Base-by-base conservation (phyloP, 2,329 filamentous ascomycete genomes). In the Aspergillus floridensis region DNA sequence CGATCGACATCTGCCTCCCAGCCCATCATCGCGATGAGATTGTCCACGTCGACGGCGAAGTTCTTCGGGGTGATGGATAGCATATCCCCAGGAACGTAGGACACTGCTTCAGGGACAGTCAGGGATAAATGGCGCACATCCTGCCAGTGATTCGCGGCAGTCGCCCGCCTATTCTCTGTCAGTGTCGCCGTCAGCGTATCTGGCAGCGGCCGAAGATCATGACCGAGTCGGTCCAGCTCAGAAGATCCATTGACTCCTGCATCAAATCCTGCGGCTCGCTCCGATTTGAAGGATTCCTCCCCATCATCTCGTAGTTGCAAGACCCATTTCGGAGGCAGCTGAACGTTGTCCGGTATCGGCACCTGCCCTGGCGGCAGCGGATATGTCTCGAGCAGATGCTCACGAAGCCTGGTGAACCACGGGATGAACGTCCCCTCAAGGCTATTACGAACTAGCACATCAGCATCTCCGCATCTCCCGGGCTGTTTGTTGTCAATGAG, bases 21-120 rank as follows among this genome's bases (percentile, higher is more conserved):
- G 4, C 77, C 81, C 90, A 96, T 95, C 49, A 92, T 81, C 4
- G 85, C 76, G 60, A 98, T 87, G 57, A 99, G 83, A 22, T 83
- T 80, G 55, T 92, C 80, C n/a, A 95, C 93, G 68, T 98, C 93
- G 7, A 81, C 77, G 0, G 89, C 82, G 62, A 92, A 93, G 74
- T 97, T 98, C 71, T 93, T 93, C 4, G 95, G 93, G 60, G 89
- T 92, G 19, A 99, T 84, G 5, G 88, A 87, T 6, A 96, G 79
- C 24, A 91, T 88, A 67, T 96, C 91, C 5, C 93, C 93, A 0
- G 95, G 92, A 0, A 70, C 72, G 68, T 88, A 89, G 49, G 73
- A 78, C 72, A 77, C 74, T 2, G 70, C 65, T 49, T 69, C 71
- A 3, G 76, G 67, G 12, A 80, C 75, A 11, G 72, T 80, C 14